These are phyloP conservation scores for Thalassiosira profunda DNA, from an alignment of 108 stramenopile genomes.

Conservation along the genomic window DNA sequence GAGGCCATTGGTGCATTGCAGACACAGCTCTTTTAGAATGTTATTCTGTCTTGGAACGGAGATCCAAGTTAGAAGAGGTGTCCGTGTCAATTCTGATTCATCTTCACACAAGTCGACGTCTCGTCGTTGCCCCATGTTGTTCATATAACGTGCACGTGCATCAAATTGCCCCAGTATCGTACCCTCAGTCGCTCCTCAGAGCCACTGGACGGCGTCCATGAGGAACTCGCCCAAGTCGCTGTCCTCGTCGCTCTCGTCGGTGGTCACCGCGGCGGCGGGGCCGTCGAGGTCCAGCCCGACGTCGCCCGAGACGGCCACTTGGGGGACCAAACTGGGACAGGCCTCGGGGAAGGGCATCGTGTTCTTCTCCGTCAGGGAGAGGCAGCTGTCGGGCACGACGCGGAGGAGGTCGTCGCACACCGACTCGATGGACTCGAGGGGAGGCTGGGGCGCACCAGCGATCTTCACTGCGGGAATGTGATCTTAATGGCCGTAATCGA, in stretches of 20 bases:
- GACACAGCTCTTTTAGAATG: no score
- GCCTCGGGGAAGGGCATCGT: conserved; percentile 37
- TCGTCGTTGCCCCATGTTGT: no score
- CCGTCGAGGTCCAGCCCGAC: no score
- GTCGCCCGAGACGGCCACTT: neutral
- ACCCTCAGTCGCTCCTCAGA: no score
- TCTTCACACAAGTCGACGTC: no score
- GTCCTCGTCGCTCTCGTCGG: conserved; percentile 23
- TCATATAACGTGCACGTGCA: no score
- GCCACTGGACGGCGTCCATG: conserved; percentile 56
- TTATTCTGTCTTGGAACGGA: no score
- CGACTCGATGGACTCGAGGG: conserved; percentile 39
- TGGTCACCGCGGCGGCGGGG: neutral
- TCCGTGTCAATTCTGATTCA: no score
- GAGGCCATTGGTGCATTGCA: no score
- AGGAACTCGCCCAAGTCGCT: conserved; percentile 31
- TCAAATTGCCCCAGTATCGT: no score
- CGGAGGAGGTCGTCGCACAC: conserved; percentile 33
- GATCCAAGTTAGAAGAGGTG: no score
- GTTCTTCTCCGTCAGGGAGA: conserved; percentile 50
- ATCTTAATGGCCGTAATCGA: conserved; percentile 70
- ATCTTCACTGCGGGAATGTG: conserved; percentile 94
- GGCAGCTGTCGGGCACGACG: conserved; percentile 41
- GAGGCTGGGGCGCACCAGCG: conserved; percentile 62
- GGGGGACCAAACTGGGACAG: neutral